Evolutionary conservation across 2,329 filamentous ascomycete genomes (phyloP).

Genomic region (Ustulina deusta): DNA sequence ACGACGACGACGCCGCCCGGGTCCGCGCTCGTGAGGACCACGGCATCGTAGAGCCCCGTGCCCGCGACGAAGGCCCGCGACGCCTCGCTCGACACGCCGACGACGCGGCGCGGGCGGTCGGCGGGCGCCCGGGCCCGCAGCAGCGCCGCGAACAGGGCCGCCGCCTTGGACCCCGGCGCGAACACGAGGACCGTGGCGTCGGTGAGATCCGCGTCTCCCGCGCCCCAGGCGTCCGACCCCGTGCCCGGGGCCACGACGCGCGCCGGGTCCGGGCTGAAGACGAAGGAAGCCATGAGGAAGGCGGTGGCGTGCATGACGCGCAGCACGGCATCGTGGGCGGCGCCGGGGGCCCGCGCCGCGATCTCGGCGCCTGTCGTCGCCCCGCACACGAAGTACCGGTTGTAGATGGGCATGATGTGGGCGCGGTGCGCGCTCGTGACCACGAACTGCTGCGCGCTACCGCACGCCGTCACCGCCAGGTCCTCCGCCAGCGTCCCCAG

Average conservation of each 20-base stretch:
- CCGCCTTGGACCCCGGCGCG: conserved; percentile 50
- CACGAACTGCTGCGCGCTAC: conserved; percentile 52
- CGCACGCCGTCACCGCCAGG: conserved; percentile 52
- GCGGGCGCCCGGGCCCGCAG: conserved; percentile 31
- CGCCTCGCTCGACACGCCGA: conserved; percentile 46
- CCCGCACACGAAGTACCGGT: conserved; percentile 53
- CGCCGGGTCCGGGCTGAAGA: conserved; percentile 48
- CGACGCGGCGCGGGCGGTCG: conserved; percentile 38
- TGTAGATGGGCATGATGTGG: conserved; percentile 58
- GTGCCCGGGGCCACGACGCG: conserved; percentile 38
- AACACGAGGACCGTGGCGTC: conserved; percentile 52
- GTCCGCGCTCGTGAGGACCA: conserved; percentile 40
- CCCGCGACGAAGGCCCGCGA: conserved; percentile 44
- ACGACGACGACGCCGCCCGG: conserved; percentile 9
- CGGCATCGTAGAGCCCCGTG: conserved; percentile 46
- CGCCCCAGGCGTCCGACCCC: conserved; percentile 45
- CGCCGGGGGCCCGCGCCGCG: conserved; percentile 36
- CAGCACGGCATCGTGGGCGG: conserved; percentile 45
- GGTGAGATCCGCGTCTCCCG: conserved; percentile 50
- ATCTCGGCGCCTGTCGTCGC: conserved; percentile 32
- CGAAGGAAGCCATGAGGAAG: conserved; percentile 51
- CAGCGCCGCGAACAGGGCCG: conserved; percentile 40
- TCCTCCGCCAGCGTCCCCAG: conserved; percentile 55
- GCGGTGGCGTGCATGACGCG: conserved; percentile 49
- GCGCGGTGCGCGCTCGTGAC: conserved; percentile 54